These are phyloP conservation scores for Globisporangium sylvaticum DNA, from an alignment of 352 stramenopile genomes.

Conservation along the genomic window DNA sequence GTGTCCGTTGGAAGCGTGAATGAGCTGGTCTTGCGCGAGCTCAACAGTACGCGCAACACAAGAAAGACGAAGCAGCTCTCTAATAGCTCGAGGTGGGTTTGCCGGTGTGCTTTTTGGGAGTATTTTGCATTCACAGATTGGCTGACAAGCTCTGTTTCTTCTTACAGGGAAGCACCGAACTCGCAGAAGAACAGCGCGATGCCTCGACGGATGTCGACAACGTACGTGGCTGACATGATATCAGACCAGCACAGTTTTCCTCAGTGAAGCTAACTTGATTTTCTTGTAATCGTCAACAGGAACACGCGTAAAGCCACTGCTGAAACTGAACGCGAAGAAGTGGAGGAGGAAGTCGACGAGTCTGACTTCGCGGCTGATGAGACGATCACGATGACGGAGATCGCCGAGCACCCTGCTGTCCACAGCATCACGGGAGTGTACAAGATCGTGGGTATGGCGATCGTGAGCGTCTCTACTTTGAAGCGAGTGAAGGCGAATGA, in stretches of 20 bases:
- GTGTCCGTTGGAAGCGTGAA: constrained; percentile 77
- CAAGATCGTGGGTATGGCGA: constrained; percentile 69
- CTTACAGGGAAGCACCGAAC: constrained; percentile 43
- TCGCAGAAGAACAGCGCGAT: constrained; percentile 41
- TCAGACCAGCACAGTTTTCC: not conserved
- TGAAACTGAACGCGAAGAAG: constrained; percentile 33
- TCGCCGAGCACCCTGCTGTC: constrained; percentile 70
- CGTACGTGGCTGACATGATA: constrained; percentile 34
- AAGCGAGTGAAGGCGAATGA: constrained; percentile 75
- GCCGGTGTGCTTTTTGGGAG: not conserved
- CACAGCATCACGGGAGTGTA: constrained; percentile 84
- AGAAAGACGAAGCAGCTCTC: constrained; percentile 55
- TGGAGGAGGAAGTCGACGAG: constrained; percentile 45
- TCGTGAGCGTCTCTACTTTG: constrained; percentile 76
- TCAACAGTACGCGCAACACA: constrained; percentile 47
- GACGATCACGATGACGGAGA: constrained; percentile 57
- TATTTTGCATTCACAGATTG: not conserved
- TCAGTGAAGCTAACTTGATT: not conserved
- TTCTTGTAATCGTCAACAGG: not conserved
- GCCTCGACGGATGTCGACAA: constrained; percentile 58
- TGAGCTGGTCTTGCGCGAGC: constrained; percentile 67
- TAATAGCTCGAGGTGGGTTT: constrained; percentile 49
- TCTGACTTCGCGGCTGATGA: constrained; percentile 58
- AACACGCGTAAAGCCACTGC: constrained; percentile 2
- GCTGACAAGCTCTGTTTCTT: constrained; percentile 5